Conservation (phyloP, 2,329 filamentous ascomycete species). For the Dactylellina cionopaga region DNA sequence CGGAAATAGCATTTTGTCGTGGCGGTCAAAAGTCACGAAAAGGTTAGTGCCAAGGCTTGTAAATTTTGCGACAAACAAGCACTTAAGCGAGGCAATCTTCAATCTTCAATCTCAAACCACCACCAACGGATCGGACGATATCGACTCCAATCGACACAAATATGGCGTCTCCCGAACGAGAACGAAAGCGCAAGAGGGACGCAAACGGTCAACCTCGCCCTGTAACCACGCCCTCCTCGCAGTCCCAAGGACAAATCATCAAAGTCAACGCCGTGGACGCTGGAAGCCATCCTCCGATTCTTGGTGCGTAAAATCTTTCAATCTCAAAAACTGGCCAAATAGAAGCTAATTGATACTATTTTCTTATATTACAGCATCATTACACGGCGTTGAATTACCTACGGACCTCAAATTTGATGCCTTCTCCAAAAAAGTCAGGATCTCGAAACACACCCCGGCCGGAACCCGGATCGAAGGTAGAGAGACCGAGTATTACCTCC, state of each 20-base stretch:
- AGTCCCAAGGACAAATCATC: constrained; percentile 13
- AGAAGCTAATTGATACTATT: not conserved
- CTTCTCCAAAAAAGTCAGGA: constrained; percentile 28
- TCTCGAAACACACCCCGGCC: constrained; percentile 14
- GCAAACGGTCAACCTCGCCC: constrained; percentile 32
- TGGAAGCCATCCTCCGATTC: constrained; percentile 37
- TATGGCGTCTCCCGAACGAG: constrained; percentile 47
- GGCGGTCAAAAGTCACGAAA: too few relatives aligned
- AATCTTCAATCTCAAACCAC: constrained; percentile 6
- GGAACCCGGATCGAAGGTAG: constrained; percentile 1
- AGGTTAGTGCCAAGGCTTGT: too few relatives aligned
- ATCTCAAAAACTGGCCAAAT: too few relatives aligned
- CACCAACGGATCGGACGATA: not conserved
- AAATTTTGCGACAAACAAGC: too few relatives aligned
- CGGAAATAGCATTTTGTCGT: too few relatives aligned
- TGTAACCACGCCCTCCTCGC: constrained; percentile 4
- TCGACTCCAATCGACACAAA: not conserved
- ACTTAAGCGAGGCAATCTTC: too few relatives aligned
- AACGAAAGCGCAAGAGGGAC: constrained; percentile 49
- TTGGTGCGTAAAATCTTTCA: constrained; percentile 7
- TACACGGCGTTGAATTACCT: constrained; percentile 42
- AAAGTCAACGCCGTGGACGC: constrained; percentile 17
- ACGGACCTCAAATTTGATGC: constrained; percentile 31
- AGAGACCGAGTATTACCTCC: constrained; percentile 61
- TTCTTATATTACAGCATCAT: constrained; percentile 34